Evolutionary conservation across 2,329 filamentous ascomycete species (phyloP).

Genomic region (Cladosporium sp.): DNA sequence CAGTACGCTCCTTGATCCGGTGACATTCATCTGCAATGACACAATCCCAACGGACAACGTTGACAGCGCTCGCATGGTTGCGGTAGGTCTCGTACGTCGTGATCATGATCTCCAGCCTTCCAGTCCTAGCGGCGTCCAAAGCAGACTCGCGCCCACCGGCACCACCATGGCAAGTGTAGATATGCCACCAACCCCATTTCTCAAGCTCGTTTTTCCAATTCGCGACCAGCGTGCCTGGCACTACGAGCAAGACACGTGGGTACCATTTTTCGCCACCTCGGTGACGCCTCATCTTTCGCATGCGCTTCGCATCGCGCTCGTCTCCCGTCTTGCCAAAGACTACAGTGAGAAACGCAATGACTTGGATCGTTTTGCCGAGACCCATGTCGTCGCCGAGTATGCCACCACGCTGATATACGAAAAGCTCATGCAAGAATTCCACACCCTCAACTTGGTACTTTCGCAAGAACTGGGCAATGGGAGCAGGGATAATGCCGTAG

Average conservation of each 20-base stretch:
- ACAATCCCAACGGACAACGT: conserved; percentile 86
- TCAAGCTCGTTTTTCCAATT: conserved; percentile 88
- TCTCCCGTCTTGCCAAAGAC: conserved; percentile 94
- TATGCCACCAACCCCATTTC: conserved; percentile 94
- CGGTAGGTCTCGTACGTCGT: conserved; percentile 89
- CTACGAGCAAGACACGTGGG: conserved; percentile 76
- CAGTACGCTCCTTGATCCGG: conserved; percentile 70
- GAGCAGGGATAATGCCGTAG: conserved; percentile 74
- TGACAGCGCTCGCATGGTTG: conserved; percentile 70
- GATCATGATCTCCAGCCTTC: conserved; percentile 82
- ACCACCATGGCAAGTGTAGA: conserved; percentile 72
- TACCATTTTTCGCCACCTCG: conserved; percentile 63
- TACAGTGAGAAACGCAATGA: conserved; percentile 83
- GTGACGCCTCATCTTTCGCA: conserved; percentile 74
- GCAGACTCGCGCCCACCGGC: conserved; percentile 47
- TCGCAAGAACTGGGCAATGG: conserved; percentile 85
- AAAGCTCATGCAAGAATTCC: conserved; percentile 78
- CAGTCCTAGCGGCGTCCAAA: conserved; percentile 59
- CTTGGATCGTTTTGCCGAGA: conserved; percentile 92
- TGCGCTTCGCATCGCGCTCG: conserved; percentile 75
- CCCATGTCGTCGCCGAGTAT: conserved; percentile 98
- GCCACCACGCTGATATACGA: conserved; percentile 85
- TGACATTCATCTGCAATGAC: conserved; percentile 95
- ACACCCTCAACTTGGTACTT: conserved; percentile 88
- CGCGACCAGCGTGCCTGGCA: conserved; percentile 78